phyloP scores from a whole-genome alignment of 345 rosid species.

The Heritiera littoralis region DNA sequence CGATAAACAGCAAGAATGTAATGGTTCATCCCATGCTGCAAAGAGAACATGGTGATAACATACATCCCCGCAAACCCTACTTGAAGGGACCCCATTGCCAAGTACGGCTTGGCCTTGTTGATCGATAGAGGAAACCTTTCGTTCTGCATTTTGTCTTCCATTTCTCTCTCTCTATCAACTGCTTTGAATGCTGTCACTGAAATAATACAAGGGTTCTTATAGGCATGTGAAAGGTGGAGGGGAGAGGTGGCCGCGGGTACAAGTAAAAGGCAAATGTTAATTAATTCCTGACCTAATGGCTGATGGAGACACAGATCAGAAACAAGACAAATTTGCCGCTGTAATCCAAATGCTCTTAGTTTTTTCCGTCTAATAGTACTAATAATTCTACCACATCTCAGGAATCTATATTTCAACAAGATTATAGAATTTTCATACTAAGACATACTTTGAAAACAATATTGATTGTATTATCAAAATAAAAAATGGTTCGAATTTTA shows the following conservation, averaged over 20 bases:
- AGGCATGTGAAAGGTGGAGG: slow-evolving; percentile 10
- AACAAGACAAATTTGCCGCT: slow-evolving; percentile 1
- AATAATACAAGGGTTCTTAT: slow-evolving; percentile 36
- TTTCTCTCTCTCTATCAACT: neutral
- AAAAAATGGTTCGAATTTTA: no score
- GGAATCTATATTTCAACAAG: neutral
- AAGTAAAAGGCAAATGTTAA: no score
- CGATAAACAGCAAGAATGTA: slow-evolving; percentile 76
- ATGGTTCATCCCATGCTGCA: slow-evolving; percentile 82
- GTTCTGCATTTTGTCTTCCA: slow-evolving; percentile 24
- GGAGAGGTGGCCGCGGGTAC: no score
- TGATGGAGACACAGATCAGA: neutral
- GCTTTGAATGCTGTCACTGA: neutral
- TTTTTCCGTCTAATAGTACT: neutral
- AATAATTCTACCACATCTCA: neutral
- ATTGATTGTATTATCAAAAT: no score
- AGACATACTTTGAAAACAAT: neutral
- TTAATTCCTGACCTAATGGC: neutral
- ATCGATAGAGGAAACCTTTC: neutral
- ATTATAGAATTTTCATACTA: neutral
- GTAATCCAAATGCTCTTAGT: neutral
- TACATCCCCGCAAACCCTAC: slow-evolving; percentile 94
- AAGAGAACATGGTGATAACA: slow-evolving; percentile 69
- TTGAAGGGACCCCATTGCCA: slow-evolving; percentile 77
- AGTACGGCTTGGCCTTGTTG: slow-evolving; percentile 56